These are phyloP conservation scores for Lobosporangium transversale DNA, from an alignment of 192 early-diverging fungal species.

Conservation along the genomic window DNA sequence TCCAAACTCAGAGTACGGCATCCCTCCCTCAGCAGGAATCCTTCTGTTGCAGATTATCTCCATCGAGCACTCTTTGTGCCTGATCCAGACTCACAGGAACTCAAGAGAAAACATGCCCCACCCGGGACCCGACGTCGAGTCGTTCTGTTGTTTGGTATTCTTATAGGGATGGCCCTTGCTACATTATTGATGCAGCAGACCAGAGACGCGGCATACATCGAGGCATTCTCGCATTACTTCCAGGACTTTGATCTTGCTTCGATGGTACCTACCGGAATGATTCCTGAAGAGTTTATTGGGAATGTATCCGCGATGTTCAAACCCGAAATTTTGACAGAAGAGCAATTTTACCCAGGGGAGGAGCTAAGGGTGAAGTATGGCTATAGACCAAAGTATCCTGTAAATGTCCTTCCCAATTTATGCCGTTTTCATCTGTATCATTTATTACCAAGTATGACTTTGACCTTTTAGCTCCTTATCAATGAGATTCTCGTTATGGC, in stretches of 20 bases:
- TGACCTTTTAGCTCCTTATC: too few relatives aligned
- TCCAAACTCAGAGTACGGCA: constrained; percentile 26
- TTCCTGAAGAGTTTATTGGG: constrained; percentile 75
- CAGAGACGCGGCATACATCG: constrained; percentile 53
- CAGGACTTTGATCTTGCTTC: constrained; percentile 73
- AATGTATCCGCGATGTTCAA: constrained; percentile 69
- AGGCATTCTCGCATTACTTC: constrained; percentile 45
- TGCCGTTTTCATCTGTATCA: too few relatives aligned
- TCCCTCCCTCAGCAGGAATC: constrained; percentile 42
- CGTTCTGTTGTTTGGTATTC: constrained; percentile 64
- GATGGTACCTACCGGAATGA: constrained; percentile 70
- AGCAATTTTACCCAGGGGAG: constrained; percentile 62
- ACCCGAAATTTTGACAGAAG: constrained; percentile 56
- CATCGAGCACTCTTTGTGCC: constrained; percentile 32
- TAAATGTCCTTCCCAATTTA: not conserved
- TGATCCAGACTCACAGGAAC: constrained; percentile 7
- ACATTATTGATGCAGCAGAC: constrained; percentile 55
- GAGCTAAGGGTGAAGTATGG: constrained; percentile 34
- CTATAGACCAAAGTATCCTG: constrained; percentile 42
- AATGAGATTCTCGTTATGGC: too few relatives aligned
- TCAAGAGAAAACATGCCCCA: constrained; percentile 10
- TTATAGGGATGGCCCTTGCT: constrained; percentile 65
- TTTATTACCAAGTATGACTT: too few relatives aligned
- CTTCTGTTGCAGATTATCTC: constrained; percentile 38
- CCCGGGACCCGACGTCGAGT: constrained; percentile 51